Conservation (phyloP, 2,329 filamentous ascomycete genomes). For the Penicillium corylophilum region DNA sequence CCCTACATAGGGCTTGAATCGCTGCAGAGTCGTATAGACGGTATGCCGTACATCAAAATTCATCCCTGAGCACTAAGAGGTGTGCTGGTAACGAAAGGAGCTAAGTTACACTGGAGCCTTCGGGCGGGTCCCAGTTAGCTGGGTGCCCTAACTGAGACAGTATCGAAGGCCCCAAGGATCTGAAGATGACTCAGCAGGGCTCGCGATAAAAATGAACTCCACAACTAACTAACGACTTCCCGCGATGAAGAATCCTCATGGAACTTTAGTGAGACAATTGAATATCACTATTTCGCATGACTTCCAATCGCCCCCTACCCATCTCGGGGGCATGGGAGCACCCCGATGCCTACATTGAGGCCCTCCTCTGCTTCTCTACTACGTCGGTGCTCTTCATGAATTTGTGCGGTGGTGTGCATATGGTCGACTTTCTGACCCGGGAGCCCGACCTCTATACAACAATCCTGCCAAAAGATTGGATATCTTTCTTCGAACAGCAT, state of each 20-base stretch:
- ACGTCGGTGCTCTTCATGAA: constrained; percentile 76
- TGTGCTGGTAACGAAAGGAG: no score
- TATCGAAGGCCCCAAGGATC: no score
- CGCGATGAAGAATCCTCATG: constrained; percentile 6
- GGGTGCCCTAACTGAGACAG: no score
- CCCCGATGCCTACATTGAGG: constrained; percentile 74
- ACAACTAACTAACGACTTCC: constrained; percentile 17
- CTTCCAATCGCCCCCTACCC: constrained; percentile 59
- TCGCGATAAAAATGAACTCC: constrained; percentile 16
- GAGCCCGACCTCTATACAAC: constrained; percentile 78
- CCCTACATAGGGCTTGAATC: no score
- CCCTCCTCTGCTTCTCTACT: constrained; percentile 72
- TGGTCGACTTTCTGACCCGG: constrained; percentile 90
- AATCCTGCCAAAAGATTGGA: constrained; percentile 78
- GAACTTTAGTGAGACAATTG: not conserved
- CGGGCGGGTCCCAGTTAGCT: no score
- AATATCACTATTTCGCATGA: constrained; percentile 35
- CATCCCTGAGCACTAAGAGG: no score
- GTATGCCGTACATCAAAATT: no score
- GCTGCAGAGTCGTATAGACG: no score
- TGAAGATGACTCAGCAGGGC: constrained; percentile 7
- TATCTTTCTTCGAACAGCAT: constrained; percentile 70
- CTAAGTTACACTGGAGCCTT: no score
- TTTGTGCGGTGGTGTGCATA: constrained; percentile 94
- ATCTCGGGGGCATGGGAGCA: constrained; percentile 67